Conservation (phyloP, 257 asterid species). For the Nicotiana tabacum region DNA sequence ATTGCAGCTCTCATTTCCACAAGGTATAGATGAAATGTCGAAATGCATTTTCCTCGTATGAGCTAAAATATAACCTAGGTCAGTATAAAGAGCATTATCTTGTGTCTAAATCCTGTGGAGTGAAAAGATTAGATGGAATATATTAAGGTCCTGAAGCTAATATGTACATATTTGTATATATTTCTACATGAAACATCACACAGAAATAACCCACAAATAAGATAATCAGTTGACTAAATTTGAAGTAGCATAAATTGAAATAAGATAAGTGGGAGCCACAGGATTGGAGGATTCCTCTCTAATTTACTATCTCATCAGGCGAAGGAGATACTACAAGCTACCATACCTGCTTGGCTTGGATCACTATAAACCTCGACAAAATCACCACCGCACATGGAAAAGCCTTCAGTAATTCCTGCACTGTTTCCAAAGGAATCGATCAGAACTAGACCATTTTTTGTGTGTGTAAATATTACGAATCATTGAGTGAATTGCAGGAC, state of each 20-base stretch:
- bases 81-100: neutral
- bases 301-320: neutral
- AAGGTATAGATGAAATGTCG: neutral
- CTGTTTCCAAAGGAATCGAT: slow-evolving; percentile 45
- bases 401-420: slow-evolving; percentile 97
- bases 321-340: neutral
- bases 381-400: slow-evolving; percentile 99
- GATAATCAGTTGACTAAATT: neutral
- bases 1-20: slow-evolving; percentile 2
- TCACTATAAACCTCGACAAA: slow-evolving; percentile 90
- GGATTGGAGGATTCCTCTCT: neutral
- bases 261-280: neutral
- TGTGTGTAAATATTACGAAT: neutral
- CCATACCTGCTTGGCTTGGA: slow-evolving; percentile 79
- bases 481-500: neutral
- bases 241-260: neutral
- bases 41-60: neutral
- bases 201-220: neutral
- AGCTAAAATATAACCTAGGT: neutral
- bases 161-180: neutral
- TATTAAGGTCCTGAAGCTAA: neutral
- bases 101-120: neutral
- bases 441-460: neutral
- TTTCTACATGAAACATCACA: slow-evolving; percentile 1
- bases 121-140: neutral